Evolutionary conservation across 2,329 filamentous ascomycete species (phyloP).

Genomic region (Penicillium hordei): DNA sequence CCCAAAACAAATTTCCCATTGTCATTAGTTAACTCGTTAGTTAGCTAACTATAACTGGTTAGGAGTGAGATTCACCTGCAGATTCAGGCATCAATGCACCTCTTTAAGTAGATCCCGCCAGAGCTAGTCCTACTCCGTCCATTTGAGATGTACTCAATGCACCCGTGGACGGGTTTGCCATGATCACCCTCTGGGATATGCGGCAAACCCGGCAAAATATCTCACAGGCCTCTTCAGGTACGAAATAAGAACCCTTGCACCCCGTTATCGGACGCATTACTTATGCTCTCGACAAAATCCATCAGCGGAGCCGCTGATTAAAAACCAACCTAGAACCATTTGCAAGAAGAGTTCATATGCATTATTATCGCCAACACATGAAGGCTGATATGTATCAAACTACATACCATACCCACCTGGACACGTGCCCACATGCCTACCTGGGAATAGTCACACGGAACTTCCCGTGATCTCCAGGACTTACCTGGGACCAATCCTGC

Average conservation of each 20-base stretch:
- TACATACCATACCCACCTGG: background rate
- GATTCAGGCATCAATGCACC: background rate
- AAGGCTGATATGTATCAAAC: background rate
- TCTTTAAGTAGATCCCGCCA: background rate
- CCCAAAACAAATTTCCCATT: background rate
- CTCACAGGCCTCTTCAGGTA: background rate
- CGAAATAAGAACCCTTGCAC: too few species aligned
- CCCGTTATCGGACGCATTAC: background rate
- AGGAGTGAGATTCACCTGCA: background rate
- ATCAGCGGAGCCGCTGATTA: background rate
- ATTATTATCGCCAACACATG: background rate
- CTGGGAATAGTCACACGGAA: background rate
- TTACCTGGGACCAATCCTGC: background rate
- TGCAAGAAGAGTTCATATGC: background rate
- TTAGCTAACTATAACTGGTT: too few species aligned
- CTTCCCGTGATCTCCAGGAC: background rate
- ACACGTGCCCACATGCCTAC: background rate
- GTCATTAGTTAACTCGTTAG: too few species aligned
- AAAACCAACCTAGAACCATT: background rate
- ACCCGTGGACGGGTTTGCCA: background rate
- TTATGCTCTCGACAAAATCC: background rate
- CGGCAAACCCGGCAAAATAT: background rate
- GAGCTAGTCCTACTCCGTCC: background rate
- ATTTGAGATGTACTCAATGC: background rate
- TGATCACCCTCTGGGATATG: background rate